Evolutionary conservation across 108 stramenopile species (phyloP).

Genomic region (Pseudonitzschia delicatissima): DNA sequence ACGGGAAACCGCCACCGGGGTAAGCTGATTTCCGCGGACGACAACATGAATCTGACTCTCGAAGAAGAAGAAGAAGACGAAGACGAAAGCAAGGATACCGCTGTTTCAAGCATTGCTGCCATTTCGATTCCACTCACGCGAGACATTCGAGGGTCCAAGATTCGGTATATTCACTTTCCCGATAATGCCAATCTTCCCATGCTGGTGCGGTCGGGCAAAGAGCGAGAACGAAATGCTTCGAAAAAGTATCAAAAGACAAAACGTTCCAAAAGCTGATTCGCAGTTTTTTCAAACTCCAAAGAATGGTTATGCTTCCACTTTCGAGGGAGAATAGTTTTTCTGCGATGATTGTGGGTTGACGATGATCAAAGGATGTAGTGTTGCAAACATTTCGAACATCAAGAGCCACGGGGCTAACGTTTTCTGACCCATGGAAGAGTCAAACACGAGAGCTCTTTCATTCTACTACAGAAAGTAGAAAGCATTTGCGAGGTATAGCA

Average conservation of each 20-base stretch:
- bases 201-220: conserved; percentile 40
- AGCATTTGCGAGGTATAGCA: too few relatives aligned
- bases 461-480: too few relatives aligned
- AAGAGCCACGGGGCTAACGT: too few relatives aligned
- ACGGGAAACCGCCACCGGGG: conserved; percentile 59
- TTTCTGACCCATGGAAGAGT: too few relatives aligned
- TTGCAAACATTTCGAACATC: too few relatives aligned
- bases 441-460: too few relatives aligned
- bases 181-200: conserved; percentile 47
- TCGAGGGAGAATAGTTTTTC: too few relatives aligned
- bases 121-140: conserved; percentile 21
- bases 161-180: conserved; percentile 83
- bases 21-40: conserved; percentile 48
- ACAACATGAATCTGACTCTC: conserved; percentile 70
- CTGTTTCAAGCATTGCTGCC: neutral
- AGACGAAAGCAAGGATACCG: neutral
- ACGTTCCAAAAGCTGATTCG: too few relatives aligned
- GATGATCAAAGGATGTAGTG: too few relatives aligned
- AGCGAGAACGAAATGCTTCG: conserved; percentile 55
- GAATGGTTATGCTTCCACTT: too few relatives aligned
- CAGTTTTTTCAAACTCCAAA: too few relatives aligned
- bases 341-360: too few relatives aligned
- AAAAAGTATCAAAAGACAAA: conserved; percentile 63
- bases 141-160: conserved; percentile 64
- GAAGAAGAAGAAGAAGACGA: conserved; percentile 7